Evolutionary conservation across 2,329 filamentous ascomycete species (phyloP), one percentile per base, ranked within the genome.

Genomic region (Furcasterigmium sp.): DNA sequence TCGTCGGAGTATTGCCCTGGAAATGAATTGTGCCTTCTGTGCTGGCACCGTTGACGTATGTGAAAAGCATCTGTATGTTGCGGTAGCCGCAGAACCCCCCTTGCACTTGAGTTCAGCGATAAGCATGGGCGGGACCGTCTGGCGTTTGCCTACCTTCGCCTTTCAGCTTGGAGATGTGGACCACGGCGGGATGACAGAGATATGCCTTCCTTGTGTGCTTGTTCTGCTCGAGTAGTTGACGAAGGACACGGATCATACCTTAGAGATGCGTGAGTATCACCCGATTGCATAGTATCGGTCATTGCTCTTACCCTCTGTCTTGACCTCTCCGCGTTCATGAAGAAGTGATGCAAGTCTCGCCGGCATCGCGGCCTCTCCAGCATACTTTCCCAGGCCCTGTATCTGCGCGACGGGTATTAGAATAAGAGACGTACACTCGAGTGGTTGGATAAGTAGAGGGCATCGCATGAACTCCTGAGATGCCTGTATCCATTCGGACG

Each of bases 31-130:
- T 63, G 0, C 85, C 87, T 11, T 70, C 63, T 11, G 70, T 70
- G 30, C 68, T 61, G 2, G 78, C 67, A 8, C 75, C 76, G 46
- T 83, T 78, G 17, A 96, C 79, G 59, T 88, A 91, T 0, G 90
- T 91, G 13, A 85, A 69, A 52, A 96, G 64, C 82, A 94, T 94
- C 60, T 97, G 93, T 25, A 95, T 94, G 57, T 95, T 97, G 32
- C 91, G 79, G 60, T 96, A 97, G 4, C 91, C 91, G 59, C 91
- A 97, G 60, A 97, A 97, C 6, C 89, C 87, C 18, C 90, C 90
- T 79, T 18, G 3, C 15, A 7, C 9, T 18, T 15, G 13, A 8
- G 4, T 32, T 37, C 9, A n/a, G 17, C 32, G 5, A 15, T 47
- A 17, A 47, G 32, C 36, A 34, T 5, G 15, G 11, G 9, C n/a